phyloP scores from a whole-genome alignment of 164 flowering plant species.

The Kalanchoe fedtschenkoi region DNA sequence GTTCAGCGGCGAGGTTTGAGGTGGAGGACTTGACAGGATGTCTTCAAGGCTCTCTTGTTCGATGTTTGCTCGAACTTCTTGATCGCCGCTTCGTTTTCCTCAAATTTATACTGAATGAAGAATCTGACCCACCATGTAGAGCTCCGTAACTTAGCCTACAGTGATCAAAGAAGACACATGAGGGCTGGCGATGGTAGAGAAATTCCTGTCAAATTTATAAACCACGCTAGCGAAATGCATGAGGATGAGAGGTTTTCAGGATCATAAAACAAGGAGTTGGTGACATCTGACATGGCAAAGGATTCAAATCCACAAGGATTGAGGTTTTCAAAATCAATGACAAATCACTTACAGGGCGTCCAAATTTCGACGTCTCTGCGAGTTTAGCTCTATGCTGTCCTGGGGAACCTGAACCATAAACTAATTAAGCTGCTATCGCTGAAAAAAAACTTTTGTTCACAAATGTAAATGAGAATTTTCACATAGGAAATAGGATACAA shows the following conservation, averaged over 20 bases:
- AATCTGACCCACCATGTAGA: conserved; percentile 79
- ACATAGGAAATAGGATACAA: background rate
- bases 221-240: too few species aligned
- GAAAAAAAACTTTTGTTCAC: background rate
- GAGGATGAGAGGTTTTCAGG: too few species aligned
- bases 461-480: background rate
- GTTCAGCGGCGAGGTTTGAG: conserved; percentile 28
- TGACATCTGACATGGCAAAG: too few species aligned
- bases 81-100: conserved; percentile 55
- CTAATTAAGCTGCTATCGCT: background rate
- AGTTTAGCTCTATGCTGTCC: conserved; percentile 60
- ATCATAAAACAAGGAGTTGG: too few species aligned
- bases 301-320: too few species aligned
- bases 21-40: conserved; percentile 79
- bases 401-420: conserved; percentile 46
- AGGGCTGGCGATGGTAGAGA: background rate
- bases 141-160: conserved; percentile 77
- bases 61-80: conserved; percentile 80
- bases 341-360: conserved; percentile 61
- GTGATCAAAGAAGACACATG: background rate
- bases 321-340: background rate
- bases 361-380: conserved; percentile 59
- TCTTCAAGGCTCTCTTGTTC: conserved; percentile 37
- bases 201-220: too few species aligned
- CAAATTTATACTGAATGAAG: conserved; percentile 54